Evolutionary conservation across 1,284 basidiomycete genomes (phyloP), one percentile per base, ranked within the genome.

Genomic region (Trametes pubescens): DNA sequence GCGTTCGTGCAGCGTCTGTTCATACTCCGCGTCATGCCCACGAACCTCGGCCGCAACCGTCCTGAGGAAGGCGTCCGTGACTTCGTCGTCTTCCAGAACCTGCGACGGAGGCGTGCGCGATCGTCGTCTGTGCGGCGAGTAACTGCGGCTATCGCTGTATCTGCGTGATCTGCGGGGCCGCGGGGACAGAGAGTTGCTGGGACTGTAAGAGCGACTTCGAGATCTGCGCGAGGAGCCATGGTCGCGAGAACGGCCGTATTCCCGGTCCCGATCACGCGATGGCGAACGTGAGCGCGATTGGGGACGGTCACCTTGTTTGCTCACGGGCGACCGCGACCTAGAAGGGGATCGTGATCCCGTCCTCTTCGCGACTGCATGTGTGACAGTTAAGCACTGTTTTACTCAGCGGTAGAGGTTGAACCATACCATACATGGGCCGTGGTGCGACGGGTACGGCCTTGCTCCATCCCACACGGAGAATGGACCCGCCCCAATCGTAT

Each of bases 391-490:
- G 18, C 4, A 51, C 4, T 37, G 16, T 24, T 32, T 3, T 24
- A n/a, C 24, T 10, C 18, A 16, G 18, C 14, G 29, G 22, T 1
- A 29, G 13, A 16, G 14, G 44, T 6, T 47, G 64, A 14, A 16
- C 75, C 89, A 69, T 66, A 97, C 96, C 88, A 79, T 93, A 98
- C 69, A 92, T 80, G 1, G 96, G 84, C 73, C 89, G 89, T 0
- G 84, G 78, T 16, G 93, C 95, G 57, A 97, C 81, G 8, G 94
- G 91, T 18, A 99, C 93, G 2, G 94, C 91, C 76, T 98, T 99
- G 71, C 96, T 96, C 96, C 97, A 99, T 21, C 95, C 94, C 16
- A 96, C 91, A 29, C 93, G 85, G 21, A 99, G 79, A 26, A 93
- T 76, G 43, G 84, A 91, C 0, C 95, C 96, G 62, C 92, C 93